phyloP scores from a whole-genome alignment of 73 alveolate genomes.

The Paramecium primaurelia region DNA sequence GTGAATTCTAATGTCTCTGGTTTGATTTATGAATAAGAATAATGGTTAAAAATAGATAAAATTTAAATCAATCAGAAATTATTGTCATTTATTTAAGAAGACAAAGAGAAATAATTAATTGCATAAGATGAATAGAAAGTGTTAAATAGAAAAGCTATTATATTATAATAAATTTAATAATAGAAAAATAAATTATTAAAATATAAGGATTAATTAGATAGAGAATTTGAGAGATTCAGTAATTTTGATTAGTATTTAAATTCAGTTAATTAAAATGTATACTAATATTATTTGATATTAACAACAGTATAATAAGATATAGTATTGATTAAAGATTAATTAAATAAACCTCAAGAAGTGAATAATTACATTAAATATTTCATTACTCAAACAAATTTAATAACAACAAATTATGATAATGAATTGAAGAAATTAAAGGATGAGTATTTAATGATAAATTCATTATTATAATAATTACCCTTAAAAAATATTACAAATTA shows the following conservation, averaged over 20 bases:
- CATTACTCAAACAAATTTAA: neutral
- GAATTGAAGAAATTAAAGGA: neutral
- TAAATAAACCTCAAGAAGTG: neutral
- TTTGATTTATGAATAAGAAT: conserved; percentile 5
- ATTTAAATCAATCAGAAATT: neutral
- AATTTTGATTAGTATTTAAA: neutral
- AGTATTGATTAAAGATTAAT: neutral
- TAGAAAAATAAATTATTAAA: neutral
- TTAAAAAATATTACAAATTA: neutral
- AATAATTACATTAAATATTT: neutral
- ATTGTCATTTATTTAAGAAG: neutral
- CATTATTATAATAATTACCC: neutral
- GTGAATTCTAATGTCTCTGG: conserved; percentile 20
- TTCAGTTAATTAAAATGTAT: neutral
- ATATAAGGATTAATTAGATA: neutral
- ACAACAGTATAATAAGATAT: neutral
- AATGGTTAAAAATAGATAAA: neutral
- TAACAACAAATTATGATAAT: neutral
- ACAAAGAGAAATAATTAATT: neutral
- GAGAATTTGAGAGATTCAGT: neutral
- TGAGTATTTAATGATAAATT: neutral
- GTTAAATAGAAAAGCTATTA: neutral
- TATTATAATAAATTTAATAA: neutral
- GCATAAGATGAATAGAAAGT: neutral
- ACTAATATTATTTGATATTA: neutral